These are phyloP conservation scores for Gnomoniopsis smithogilvyi DNA, from an alignment of 2,329 filamentous ascomycete species.

Conservation along the genomic window DNA sequence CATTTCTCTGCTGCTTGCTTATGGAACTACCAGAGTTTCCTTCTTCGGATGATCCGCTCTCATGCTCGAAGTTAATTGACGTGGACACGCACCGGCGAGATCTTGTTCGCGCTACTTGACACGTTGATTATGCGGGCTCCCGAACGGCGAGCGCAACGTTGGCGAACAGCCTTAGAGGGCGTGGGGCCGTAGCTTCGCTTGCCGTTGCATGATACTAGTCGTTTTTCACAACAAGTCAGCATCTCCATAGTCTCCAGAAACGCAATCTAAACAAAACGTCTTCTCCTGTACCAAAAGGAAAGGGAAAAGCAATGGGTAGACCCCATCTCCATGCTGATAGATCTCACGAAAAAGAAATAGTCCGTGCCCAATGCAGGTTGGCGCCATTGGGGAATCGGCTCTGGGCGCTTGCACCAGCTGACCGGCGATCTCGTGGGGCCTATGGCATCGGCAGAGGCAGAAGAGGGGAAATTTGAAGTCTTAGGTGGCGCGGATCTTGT, in stretches of 20 bases:
- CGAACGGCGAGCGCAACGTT: too few relatives aligned
- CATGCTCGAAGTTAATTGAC: too few relatives aligned
- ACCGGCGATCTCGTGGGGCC: constrained; percentile 6
- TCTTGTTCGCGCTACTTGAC: too few relatives aligned
- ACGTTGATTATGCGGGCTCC: too few relatives aligned
- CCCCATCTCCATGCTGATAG: background rate
- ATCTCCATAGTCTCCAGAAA: background rate
- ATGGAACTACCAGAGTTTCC: background rate
- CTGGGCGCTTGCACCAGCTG: background rate
- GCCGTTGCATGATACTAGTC: too few relatives aligned
- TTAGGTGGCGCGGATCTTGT: constrained; percentile 18
- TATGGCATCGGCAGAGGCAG: background rate
- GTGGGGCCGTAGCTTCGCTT: background rate
- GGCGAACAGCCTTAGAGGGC: too few relatives aligned
- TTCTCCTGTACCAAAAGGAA: background rate
- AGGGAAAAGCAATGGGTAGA: background rate
- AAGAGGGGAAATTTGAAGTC: constrained; percentile 5
- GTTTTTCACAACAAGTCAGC: too few relatives aligned
- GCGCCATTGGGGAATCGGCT: background rate
- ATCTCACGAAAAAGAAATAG: background rate
- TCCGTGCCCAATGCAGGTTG: background rate
- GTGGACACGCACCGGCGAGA: too few relatives aligned
- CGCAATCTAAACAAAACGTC: too few relatives aligned
- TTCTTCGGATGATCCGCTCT: background rate
- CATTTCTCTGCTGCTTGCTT: background rate